These are phyloP conservation scores for Cryptococcus wingfieldii DNA, from an alignment of 1,284 basidiomycete species.

Conservation along the genomic window DNA sequence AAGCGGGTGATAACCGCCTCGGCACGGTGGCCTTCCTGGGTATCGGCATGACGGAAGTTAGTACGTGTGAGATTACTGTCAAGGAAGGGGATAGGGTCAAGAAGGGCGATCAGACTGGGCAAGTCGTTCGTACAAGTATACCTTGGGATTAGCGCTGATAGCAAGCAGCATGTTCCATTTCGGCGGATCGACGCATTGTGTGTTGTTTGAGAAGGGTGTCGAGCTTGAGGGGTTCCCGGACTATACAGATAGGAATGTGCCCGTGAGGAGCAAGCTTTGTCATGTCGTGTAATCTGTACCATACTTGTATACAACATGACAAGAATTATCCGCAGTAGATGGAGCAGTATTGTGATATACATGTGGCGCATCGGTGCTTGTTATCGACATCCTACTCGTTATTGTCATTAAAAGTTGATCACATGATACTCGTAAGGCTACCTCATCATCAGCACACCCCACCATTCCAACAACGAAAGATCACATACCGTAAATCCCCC, in stretches of 20 bases:
- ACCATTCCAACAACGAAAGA: too few species aligned
- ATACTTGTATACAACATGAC: too few species aligned
- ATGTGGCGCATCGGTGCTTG: too few species aligned
- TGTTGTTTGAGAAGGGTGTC: conserved; percentile 50
- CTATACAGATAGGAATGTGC: conserved; percentile 38
- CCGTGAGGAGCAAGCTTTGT: conserved; percentile 37
- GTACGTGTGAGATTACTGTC: conserved; percentile 53
- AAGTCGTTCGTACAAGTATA: conserved; percentile 3
- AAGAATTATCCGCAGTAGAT: not conserved
- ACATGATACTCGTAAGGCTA: too few species aligned
- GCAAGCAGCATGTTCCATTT: conserved; percentile 53
- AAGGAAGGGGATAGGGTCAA: conserved; percentile 45
- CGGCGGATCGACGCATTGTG: conserved; percentile 54
- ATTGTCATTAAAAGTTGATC: too few species aligned
- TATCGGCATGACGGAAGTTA: conserved; percentile 59
- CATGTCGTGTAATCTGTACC: conserved; percentile 18
- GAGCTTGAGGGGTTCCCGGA: conserved; percentile 39
- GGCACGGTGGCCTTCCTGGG: conserved; percentile 55
- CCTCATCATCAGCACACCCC: too few species aligned
- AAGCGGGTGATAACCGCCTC: conserved; percentile 54
- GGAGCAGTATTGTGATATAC: not conserved
- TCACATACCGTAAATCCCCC: too few species aligned
- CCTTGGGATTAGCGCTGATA: not conserved
- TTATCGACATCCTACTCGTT: too few species aligned
- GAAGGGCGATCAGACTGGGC: conserved; percentile 54